phyloP scores from a whole-genome alignment of 768 basidiomycete species.

The Pisolithus albus region DNA sequence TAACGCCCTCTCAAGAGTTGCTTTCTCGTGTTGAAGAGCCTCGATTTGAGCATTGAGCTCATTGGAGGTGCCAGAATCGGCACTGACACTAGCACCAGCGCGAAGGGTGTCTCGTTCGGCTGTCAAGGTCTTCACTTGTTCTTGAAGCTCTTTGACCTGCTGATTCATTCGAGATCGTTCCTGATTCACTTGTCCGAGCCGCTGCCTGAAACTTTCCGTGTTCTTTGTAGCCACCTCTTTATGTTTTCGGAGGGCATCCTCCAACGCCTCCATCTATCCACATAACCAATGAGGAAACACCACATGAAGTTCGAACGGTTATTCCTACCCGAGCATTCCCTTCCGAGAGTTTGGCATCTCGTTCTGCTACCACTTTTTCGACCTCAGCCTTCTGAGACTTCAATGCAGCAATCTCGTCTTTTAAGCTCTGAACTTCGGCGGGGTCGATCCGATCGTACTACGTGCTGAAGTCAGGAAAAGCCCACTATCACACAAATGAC shows the following conservation, averaged over 20 bases:
- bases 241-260: conserved; percentile 35
- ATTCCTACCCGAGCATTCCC: conserved; percentile 27
- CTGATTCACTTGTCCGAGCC: conserved; percentile 17
- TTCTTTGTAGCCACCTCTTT: conserved; percentile 19
- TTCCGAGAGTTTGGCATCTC: conserved; percentile 25
- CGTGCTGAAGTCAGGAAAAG: conserved; percentile 1
- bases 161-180: conserved; percentile 27
- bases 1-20: conserved; percentile 31
- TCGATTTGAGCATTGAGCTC: conserved; percentile 31
- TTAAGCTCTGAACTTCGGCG: conserved; percentile 71
- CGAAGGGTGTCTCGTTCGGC: conserved; percentile 26
- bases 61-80: conserved; percentile 17
- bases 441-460: conserved; percentile 89
- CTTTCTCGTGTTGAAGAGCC: conserved; percentile 33
- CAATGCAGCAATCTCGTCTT: conserved; percentile 58
- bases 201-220: conserved; percentile 13
- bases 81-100: conserved; percentile 4
- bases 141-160: conserved; percentile 19
- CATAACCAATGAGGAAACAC: neutral
- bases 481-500: neutral
- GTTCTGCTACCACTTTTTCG: conserved; percentile 24
- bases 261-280: conserved; percentile 36
- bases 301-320: neutral
- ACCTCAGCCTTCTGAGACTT: conserved; percentile 37
- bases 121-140: conserved; percentile 22